Conservation (phyloP, 2,329 filamentous ascomycete genomes). For the Aspergillus sp. region DNA sequence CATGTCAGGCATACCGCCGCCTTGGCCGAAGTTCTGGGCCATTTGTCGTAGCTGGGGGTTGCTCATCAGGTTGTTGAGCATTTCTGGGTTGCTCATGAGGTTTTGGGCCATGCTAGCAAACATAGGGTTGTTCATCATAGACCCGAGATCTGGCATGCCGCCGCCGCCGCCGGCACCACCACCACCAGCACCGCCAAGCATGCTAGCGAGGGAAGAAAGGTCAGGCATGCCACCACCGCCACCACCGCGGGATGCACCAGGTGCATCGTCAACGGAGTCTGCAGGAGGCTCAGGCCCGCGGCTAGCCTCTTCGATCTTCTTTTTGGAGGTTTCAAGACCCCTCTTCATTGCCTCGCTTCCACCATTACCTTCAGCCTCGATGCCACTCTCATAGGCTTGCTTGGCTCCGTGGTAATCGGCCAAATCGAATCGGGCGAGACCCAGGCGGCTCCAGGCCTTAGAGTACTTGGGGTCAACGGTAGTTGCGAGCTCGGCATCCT, state of each 20-base stretch:
- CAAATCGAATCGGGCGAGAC: slow-evolving; percentile 85
- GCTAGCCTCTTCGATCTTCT: slow-evolving; percentile 77
- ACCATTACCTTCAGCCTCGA: slow-evolving; percentile 89
- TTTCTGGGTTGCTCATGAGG: slow-evolving; percentile 93
- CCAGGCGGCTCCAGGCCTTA: slow-evolving; percentile 93
- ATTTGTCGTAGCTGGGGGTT: slow-evolving; percentile 87
- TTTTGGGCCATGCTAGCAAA: slow-evolving; percentile 96
- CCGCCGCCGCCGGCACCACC: slow-evolving; percentile 55
- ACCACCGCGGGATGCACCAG: slow-evolving; percentile 42
- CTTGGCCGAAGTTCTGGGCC: slow-evolving; percentile 72
- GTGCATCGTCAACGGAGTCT: slow-evolving; percentile 52
- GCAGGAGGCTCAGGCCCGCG: slow-evolving; percentile 52
- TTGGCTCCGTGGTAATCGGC: slow-evolving; percentile 88
- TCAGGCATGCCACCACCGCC: slow-evolving; percentile 65
- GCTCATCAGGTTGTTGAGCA: slow-evolving; percentile 89
- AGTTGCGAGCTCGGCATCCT: slow-evolving; percentile 89
- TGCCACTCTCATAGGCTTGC: slow-evolving; percentile 91
- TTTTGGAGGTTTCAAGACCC: slow-evolving; percentile 90
- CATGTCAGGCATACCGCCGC: slow-evolving; percentile 88
- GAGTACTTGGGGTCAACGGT: slow-evolving; percentile 88
- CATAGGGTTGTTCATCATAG: slow-evolving; percentile 97
- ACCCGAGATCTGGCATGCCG: slow-evolving; percentile 80
- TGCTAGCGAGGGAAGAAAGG: slow-evolving; percentile 67
- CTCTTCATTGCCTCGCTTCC: slow-evolving; percentile 98
- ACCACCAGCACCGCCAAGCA: slow-evolving; percentile 62